Evolutionary conservation across 2,329 filamentous ascomycete genomes (phyloP).

Genomic region (Fusarium albidum): DNA sequence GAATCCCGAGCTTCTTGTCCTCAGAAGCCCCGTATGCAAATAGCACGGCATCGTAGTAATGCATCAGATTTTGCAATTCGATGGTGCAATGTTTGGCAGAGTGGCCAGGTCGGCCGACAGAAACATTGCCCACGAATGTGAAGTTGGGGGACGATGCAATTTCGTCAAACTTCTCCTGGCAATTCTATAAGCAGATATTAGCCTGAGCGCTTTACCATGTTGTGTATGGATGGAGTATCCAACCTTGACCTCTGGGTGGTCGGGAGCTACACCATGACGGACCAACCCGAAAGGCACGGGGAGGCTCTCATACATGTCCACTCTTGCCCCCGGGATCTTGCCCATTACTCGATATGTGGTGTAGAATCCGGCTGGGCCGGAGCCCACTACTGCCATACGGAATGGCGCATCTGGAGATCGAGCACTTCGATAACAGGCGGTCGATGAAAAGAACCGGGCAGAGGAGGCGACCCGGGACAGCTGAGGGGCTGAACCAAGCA

Average conservation of each 20-base stretch:
- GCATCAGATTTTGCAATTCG: conserved; percentile 72
- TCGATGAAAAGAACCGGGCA: conserved; percentile 21
- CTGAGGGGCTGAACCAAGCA: background rate
- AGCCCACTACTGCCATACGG: conserved; percentile 88
- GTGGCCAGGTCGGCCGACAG: conserved; percentile 68
- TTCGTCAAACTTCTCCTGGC: conserved; percentile 91
- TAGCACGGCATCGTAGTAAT: conserved; percentile 89
- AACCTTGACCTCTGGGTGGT: conserved; percentile 98
- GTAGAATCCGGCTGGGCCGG: conserved; percentile 96
- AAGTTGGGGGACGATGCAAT: conserved; percentile 85
- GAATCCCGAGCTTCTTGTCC: conserved; percentile 80
- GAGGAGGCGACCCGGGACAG: conserved; percentile 4
- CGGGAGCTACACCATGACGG: conserved; percentile 94
- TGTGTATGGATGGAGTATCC: conserved; percentile 11
- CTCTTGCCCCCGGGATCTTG: conserved; percentile 72
- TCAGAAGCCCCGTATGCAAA: conserved; percentile 92
- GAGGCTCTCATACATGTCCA: conserved; percentile 97
- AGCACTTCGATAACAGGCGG: conserved; percentile 3
- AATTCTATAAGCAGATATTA: conserved; percentile 69
- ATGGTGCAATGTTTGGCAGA: conserved; percentile 58
- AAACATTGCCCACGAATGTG: conserved; percentile 89
- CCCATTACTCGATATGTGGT: conserved; percentile 86
- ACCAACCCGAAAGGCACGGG: conserved; percentile 94
- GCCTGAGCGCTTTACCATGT: background rate
- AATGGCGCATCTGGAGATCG: conserved; percentile 60